Conservation (phyloP, 345 rosid species). For the Brassica juncea region DNA sequence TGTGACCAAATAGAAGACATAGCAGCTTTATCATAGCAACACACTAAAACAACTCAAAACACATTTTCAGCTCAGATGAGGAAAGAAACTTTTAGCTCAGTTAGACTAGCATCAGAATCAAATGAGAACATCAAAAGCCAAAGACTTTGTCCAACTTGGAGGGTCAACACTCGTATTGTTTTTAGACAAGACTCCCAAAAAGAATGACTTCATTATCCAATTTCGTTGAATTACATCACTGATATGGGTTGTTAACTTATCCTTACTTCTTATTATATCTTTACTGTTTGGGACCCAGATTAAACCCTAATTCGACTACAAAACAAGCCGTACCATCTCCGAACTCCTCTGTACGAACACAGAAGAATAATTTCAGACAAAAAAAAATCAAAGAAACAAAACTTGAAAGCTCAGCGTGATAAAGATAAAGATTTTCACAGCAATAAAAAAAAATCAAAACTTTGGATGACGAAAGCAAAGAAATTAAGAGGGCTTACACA, state of each 20-base stretch:
- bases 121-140: background rate
- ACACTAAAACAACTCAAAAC: slow-evolving; percentile 7
- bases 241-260: background rate
- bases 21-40: background rate
- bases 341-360: background rate
- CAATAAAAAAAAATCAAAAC: slow-evolving; percentile 14
- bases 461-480: slow-evolving; percentile 5
- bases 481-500: slow-evolving; percentile 52
- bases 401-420: slow-evolving; percentile 4
- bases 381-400: slow-evolving; percentile 7
- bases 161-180: slow-evolving; percentile 10
- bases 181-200: slow-evolving; percentile 7
- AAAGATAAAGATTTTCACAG: background rate
- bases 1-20: background rate
- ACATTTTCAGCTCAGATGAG: background rate
- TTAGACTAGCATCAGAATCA: background rate
- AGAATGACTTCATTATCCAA: slow-evolving; percentile 5
- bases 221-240: background rate
- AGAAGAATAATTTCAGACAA: background rate
- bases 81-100: background rate
- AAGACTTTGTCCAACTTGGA: slow-evolving; percentile 9
- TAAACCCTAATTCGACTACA: slow-evolving; percentile 9
- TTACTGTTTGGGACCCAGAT: slow-evolving; percentile 4
- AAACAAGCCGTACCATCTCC: slow-evolving; percentile 7
- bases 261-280: background rate